Evolutionary conservation across 768 basidiomycete genomes (phyloP), one percentile per base, ranked within the genome.

Genomic region (Boletus pseudopeckii): DNA sequence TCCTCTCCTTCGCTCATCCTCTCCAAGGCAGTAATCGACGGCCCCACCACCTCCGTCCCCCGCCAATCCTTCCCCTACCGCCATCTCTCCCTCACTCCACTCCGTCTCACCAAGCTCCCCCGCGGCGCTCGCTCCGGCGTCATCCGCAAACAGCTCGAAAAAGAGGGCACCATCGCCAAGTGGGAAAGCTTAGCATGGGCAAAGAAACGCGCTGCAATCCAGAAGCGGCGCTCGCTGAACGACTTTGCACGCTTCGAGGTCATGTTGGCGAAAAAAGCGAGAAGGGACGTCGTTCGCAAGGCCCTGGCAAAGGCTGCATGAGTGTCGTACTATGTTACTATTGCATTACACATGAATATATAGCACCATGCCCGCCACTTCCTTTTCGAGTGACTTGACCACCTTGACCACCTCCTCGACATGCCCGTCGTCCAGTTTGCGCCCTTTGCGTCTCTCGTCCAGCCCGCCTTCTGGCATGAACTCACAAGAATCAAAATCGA

Each of bases 211-310:
- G 81, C 80, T 40, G 86, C 90, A 13, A 71, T 81, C 50, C 79
- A 86, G 74, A 82, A 81, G 72, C 81, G 94, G 68, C 80, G 86
- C 73, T 76, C 79, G 67, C 69, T 92, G 54, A 87, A 83, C 74
- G 96, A 99, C 77, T 98, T 98, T 72, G 90, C 85, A 56, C 84
- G 95, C 51, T 98, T 98, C 78, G 72, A 80, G 64, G 84, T 95
- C 56, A 84, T 91, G 84, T 66, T 97, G 64, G 82, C 82, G 56
- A 97, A 98, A 88, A 94, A 91, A 82, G 77, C 80, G 69, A 78
- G 93, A 70, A 76, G 90, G 60, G 92, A 95, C 66, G 70, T 73
- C 10, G 88, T 90, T 28, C 80, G 87, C 72, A 92, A 92, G 76
- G 64, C 76, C 10, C 55, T 92, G 53, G 74, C 75, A 56, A 87